Percentiles rank a stretch among this genome's conserved stretches.
These are phyloP conservation scores for Lachancea fermentati DNA, from an alignment of 805 yeast species.

Conservation along the genomic window DNA sequence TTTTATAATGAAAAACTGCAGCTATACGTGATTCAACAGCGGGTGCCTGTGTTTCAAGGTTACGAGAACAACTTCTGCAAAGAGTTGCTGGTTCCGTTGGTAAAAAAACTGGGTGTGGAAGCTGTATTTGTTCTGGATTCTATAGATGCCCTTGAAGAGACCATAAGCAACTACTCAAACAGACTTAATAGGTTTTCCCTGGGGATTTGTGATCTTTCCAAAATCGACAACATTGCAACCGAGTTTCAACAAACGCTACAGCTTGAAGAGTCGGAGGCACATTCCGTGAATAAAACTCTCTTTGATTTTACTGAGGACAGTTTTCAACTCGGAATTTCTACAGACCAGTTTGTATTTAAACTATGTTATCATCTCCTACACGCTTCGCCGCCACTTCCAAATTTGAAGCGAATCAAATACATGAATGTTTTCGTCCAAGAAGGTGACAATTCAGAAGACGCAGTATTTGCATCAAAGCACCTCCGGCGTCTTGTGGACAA, in stretches of 20 bases:
- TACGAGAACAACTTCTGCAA: conserved; percentile 44
- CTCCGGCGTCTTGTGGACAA: conserved; percentile 24
- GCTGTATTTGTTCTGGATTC: conserved; percentile 61
- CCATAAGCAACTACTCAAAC: neutral
- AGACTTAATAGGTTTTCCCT: conserved; percentile 15
- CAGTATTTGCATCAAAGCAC: conserved; percentile 31
- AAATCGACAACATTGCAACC: conserved; percentile 19
- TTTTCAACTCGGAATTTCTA: conserved; percentile 25
- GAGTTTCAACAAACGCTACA: conserved; percentile 21
- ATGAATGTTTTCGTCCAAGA: conserved; percentile 70
- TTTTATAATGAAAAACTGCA: conserved; percentile 39
- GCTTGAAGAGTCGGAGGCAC: conserved; percentile 13
- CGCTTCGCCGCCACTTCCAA: conserved; percentile 5
- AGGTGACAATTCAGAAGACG: conserved; percentile 82
- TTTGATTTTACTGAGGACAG: conserved; percentile 22
- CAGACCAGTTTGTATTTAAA: conserved; percentile 27
- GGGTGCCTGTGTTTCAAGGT: conserved; percentile 79
- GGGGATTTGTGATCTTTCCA: conserved; percentile 21
- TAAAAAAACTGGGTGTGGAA: conserved; percentile 36
- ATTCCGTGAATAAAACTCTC: conserved; percentile 14
- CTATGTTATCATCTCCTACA: conserved; percentile 26
- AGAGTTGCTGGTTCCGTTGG: conserved; percentile 47
- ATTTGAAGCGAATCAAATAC: conserved; percentile 31
- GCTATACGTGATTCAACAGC: conserved; percentile 64
- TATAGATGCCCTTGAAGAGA: conserved; percentile 46